phyloP scores from a whole-genome alignment of 1,139 yeast species.

The Yamadazyma dushanensis region DNA sequence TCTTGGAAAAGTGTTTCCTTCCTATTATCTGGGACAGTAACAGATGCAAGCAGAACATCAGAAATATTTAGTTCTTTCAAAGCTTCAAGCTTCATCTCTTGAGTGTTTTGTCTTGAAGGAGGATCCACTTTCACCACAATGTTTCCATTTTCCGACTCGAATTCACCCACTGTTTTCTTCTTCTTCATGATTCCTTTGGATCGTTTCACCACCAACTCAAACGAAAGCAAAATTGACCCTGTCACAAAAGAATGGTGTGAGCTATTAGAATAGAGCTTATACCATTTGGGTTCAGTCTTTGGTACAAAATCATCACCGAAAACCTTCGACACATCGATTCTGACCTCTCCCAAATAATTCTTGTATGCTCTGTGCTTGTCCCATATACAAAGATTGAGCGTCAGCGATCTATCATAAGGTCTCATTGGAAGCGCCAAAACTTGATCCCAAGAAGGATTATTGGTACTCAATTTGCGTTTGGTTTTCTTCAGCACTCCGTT shows the following conservation, averaged over 20 bases:
- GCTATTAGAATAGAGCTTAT: conserved; percentile 47
- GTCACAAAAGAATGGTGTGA: conserved; percentile 51
- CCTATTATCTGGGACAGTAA: conserved; percentile 6
- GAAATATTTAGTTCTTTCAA: conserved; percentile 8
- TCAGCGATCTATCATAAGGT: conserved; percentile 27
- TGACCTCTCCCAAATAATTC: conserved; percentile 58
- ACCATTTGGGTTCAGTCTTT: conserved; percentile 49
- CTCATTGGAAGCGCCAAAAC: conserved; percentile 33
- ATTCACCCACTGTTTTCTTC: conserved; percentile 8
- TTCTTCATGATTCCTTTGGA: conserved; percentile 11
- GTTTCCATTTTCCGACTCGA: conserved; percentile 4
- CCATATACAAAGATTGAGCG: conserved; percentile 42
- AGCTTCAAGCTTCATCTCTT: conserved; percentile 6
- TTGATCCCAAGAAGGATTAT: conserved; percentile 49
- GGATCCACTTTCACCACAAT: conserved; percentile 21
- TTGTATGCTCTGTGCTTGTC: conserved; percentile 46
- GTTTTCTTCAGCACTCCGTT: conserved; percentile 33
- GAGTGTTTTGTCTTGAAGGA: conserved; percentile 18
- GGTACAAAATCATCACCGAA: too few relatives aligned
- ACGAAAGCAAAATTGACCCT: conserved; percentile 55
- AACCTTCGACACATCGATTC: too few relatives aligned
- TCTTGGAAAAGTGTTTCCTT: conserved; percentile 18
- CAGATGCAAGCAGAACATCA: conserved; percentile 6
- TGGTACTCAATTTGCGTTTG: conserved; percentile 35
- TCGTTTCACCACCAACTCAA: conserved; percentile 39